These are phyloP conservation scores for Podaxis sp. DNA, from an alignment of 768 basidiomycete genomes.

Conservation along the genomic window DNA sequence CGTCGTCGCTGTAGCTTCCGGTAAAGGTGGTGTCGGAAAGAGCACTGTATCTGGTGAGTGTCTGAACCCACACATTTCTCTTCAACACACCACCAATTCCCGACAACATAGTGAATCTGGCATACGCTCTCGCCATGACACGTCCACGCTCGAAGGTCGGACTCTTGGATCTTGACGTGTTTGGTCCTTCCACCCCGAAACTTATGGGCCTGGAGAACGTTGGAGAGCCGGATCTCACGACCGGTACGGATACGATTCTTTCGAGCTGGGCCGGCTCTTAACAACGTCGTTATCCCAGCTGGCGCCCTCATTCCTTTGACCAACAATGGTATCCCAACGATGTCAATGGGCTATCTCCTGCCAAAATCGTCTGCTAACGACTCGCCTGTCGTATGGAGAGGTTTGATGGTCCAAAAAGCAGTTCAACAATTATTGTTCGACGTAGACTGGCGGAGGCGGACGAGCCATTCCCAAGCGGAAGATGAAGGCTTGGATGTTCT, in stretches of 20 bases:
- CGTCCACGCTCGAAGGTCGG: constrained; percentile 66
- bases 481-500: constrained; percentile 73
- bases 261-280: background rate
- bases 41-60: constrained; percentile 84
- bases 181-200: constrained; percentile 92
- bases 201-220: constrained; percentile 83
- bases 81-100: background rate
- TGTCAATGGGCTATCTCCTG: constrained; percentile 97
- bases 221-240: constrained; percentile 77
- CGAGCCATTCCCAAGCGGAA: constrained; percentile 28
- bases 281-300: constrained; percentile 35
- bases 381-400: constrained; percentile 89
- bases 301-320: constrained; percentile 80
- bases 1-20: constrained; percentile 84
- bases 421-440: constrained; percentile 96
- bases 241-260: constrained; percentile 42
- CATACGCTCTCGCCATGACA: constrained; percentile 64
- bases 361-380: constrained; percentile 46
- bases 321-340: constrained; percentile 89
- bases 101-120: constrained; percentile 66
- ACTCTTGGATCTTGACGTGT: constrained; percentile 91
- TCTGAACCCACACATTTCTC: background rate
- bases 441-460: constrained; percentile 71
- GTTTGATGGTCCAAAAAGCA: constrained; percentile 97
- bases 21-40: constrained; percentile 96